These are phyloP conservation scores for Exophiala lecanii-corni DNA, from an alignment of 2,329 filamentous ascomycete genomes.

Conservation along the genomic window DNA sequence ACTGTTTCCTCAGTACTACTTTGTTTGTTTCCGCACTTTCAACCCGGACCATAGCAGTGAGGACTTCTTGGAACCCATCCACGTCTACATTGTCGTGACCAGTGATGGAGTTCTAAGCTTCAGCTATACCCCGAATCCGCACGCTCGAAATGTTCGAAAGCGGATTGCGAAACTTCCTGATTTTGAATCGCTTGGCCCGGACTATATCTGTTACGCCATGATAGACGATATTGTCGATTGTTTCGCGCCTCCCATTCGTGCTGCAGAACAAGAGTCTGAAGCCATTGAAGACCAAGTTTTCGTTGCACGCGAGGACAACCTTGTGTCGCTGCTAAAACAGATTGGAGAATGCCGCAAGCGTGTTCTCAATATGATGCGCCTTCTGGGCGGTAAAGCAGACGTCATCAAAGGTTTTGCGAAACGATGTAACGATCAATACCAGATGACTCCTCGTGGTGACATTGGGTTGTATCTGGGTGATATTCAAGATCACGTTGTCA, in stretches of 20 bases:
- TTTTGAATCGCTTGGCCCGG: conserved; percentile 87
- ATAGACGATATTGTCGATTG: conserved; percentile 98
- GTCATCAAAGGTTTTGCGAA: conserved; percentile 97
- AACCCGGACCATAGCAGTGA: conserved; percentile 73
- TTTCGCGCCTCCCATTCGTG: conserved; percentile 83
- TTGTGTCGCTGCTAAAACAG: conserved; percentile 75
- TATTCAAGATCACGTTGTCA: conserved; percentile 98
- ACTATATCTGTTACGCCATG: conserved; percentile 98
- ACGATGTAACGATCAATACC: conserved; percentile 96
- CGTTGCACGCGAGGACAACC: conserved; percentile 83
- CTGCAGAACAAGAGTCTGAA: conserved; percentile 84
- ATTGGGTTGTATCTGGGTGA: conserved; percentile 95
- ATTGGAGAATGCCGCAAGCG: conserved; percentile 92
- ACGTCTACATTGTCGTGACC: conserved; percentile 95
- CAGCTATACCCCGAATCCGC: conserved; percentile 81
- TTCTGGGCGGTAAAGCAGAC: conserved; percentile 95
- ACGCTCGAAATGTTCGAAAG: conserved; percentile 83
- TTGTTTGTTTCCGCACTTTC: conserved; percentile 95
- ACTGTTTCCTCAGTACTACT: conserved; percentile 95
- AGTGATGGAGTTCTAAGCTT: conserved; percentile 93
- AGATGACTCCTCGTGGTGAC: conserved; percentile 89
- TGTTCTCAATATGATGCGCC: conserved; percentile 85
- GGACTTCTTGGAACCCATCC: conserved; percentile 87
- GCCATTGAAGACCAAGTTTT: conserved; percentile 94
- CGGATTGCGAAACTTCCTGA: conserved; percentile 90